Evolutionary conservation across 352 stramenopile species (phyloP).

Genomic region (Phytophthora europaea): DNA sequence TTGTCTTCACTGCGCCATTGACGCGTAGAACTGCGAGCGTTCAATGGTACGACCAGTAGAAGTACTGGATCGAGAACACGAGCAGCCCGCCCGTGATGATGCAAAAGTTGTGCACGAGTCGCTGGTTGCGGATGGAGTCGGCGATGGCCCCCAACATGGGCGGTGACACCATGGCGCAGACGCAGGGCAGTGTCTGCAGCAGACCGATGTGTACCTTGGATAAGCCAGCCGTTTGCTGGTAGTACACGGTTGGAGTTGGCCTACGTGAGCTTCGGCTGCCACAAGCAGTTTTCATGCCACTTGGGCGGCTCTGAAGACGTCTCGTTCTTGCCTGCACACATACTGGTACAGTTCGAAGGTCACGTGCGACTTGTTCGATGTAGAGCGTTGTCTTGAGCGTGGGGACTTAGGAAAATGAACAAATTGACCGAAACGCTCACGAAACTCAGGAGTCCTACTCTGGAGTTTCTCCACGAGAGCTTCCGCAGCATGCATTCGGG

Average conservation of each 20-base stretch:
- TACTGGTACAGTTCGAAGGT: conserved; percentile 11
- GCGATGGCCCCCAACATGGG: conserved; percentile 75
- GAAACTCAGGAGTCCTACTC: too few relatives aligned
- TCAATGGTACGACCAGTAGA: conserved; percentile 52
- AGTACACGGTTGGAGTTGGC: conserved; percentile 73
- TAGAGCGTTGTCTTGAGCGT: not conserved
- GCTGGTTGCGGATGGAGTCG: conserved; percentile 67
- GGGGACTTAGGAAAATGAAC: conserved; percentile 30
- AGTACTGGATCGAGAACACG: conserved; percentile 67
- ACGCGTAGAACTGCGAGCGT: conserved; percentile 59
- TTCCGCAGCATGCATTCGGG: too few relatives aligned
- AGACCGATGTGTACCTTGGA: conserved; percentile 80
- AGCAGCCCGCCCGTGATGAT: conserved; percentile 64
- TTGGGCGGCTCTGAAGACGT: conserved; percentile 13
- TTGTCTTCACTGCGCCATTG: too few relatives aligned
- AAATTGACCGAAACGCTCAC: conserved; percentile 6
- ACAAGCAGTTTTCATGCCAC: conserved; percentile 42
- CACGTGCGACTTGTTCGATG: conserved; percentile 17
- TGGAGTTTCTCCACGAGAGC: too few relatives aligned
- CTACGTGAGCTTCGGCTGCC: conserved; percentile 83
- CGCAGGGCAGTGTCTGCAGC: conserved; percentile 68
- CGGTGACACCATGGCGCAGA: conserved; percentile 70
- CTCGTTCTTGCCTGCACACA: conserved; percentile 23
- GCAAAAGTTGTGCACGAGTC: conserved; percentile 67
- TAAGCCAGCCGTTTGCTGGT: conserved; percentile 63